These are phyloP conservation scores for Hygrophorus russula DNA, from an alignment of 768 basidiomycete species.

Conservation along the genomic window DNA sequence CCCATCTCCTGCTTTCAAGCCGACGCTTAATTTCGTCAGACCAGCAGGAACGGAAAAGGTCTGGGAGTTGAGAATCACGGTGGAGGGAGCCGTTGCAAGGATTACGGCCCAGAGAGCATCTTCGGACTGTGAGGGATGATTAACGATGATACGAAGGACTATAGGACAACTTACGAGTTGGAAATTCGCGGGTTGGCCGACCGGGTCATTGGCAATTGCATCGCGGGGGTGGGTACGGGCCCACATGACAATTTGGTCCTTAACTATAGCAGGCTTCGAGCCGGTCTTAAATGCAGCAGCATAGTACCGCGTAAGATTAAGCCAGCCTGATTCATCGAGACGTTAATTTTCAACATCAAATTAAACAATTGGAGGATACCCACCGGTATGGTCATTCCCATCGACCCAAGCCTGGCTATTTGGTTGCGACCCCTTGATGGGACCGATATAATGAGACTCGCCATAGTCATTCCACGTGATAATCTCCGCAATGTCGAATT, in stretches of 20 bases:
- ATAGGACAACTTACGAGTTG: conserved; percentile 48
- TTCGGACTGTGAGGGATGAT: conserved; percentile 28
- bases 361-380: conserved; percentile 6
- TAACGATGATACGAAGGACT: conserved; percentile 11
- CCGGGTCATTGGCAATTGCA: conserved; percentile 42
- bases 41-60: conserved; percentile 45
- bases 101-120: conserved; percentile 66
- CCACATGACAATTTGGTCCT: conserved; percentile 61
- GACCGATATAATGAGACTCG: conserved; percentile 73
- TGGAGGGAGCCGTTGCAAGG: conserved; percentile 43
- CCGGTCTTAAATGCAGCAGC: conserved; percentile 66
- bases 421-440: conserved; percentile 63
- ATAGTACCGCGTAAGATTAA: conserved; percentile 56
- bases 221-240: conserved; percentile 51
- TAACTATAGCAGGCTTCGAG: conserved; percentile 38
- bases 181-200: conserved; percentile 45
- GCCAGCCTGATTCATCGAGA: conserved; percentile 36
- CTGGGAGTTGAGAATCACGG: conserved; percentile 37
- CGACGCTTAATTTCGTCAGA: conserved; percentile 47
- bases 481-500: conserved; percentile 50
- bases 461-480: conserved; percentile 69
- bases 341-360: conserved; percentile 1
- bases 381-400: conserved; percentile 47
- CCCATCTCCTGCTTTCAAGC: conserved; percentile 38
- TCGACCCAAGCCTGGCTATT: conserved; percentile 64